phyloP scores from a whole-genome alignment of 768 basidiomycete species.

The Leccinum sublutescens region DNA sequence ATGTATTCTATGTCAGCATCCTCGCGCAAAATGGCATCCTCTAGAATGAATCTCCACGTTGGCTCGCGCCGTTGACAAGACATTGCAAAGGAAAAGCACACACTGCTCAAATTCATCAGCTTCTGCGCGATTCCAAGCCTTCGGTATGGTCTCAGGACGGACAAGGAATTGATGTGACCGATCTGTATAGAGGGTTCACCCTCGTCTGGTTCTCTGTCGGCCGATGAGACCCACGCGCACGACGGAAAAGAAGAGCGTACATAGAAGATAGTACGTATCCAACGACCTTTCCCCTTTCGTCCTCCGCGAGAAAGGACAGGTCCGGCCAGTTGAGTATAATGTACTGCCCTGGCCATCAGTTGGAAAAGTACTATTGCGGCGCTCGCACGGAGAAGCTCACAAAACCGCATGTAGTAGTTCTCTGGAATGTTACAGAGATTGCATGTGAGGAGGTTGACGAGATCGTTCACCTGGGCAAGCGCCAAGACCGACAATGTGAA shows the following conservation, averaged over 20 bases:
- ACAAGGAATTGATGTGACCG: conserved; percentile 31
- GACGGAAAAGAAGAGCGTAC: conserved; percentile 31
- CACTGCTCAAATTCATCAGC: conserved; percentile 28
- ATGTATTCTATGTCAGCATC: conserved; percentile 16
- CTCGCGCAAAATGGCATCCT: conserved; percentile 24
- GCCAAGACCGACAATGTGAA: neutral
- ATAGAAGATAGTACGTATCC: conserved; percentile 59
- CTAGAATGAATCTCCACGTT: conserved; percentile 14
- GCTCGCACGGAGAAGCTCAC: conserved; percentile 17
- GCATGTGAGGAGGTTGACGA: conserved; percentile 48
- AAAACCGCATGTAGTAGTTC: conserved; percentile 39
- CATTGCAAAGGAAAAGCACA: conserved; percentile 3
- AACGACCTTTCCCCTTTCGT: conserved; percentile 47
- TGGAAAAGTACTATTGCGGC: neutral
- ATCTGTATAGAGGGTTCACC: conserved; percentile 7
- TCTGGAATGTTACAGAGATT: conserved; percentile 55
- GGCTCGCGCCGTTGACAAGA: neutral
- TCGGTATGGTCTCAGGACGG: conserved; percentile 29
- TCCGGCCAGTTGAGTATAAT: conserved; percentile 52
- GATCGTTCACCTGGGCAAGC: conserved; percentile 41
- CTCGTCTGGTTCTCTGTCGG: conserved; percentile 25
- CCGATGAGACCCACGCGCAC: conserved; percentile 3
- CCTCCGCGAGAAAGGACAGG: conserved; percentile 52
- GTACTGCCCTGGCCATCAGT: conserved; percentile 39
- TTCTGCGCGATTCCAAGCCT: conserved; percentile 28